Conservation (phyloP, 805 yeast species). For the Jamesozyma rosinii region DNA sequence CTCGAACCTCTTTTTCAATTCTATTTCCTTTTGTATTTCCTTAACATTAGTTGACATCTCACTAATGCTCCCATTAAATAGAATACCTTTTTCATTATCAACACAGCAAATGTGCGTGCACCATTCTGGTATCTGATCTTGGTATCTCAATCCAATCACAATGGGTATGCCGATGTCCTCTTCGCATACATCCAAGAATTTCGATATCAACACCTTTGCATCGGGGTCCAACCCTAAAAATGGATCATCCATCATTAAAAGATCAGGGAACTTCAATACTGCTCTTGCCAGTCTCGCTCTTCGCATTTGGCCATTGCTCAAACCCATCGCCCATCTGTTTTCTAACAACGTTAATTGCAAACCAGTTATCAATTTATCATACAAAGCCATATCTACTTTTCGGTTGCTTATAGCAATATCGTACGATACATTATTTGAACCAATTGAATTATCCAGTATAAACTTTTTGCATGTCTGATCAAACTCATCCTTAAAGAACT, state of each 20-base stretch:
- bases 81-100: slow-evolving; percentile 41
- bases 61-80: slow-evolving; percentile 38
- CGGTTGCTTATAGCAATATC: slow-evolving; percentile 23
- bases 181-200: slow-evolving; percentile 18
- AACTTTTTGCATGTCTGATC: slow-evolving; percentile 62
- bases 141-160: slow-evolving; percentile 67
- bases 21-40: slow-evolving; percentile 13
- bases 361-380: slow-evolving; percentile 37
- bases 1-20: slow-evolving; percentile 1
- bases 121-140: slow-evolving; percentile 76
- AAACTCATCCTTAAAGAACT: slow-evolving; percentile 72
- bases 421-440: slow-evolving; percentile 38
- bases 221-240: slow-evolving; percentile 81
- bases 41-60: slow-evolving; percentile 20
- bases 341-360: slow-evolving; percentile 50
- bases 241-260: slow-evolving; percentile 81
- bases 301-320: slow-evolving; percentile 90
- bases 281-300: slow-evolving; percentile 80
- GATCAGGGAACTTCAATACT: slow-evolving; percentile 51
- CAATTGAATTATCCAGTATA: slow-evolving; percentile 40
- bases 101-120: slow-evolving; percentile 61
- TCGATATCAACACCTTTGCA: slow-evolving; percentile 53
- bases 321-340: slow-evolving; percentile 71
- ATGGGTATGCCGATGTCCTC: slow-evolving; percentile 31
- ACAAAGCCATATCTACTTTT: slow-evolving; percentile 29